Evolutionary conservation across 2,329 filamentous ascomycete genomes (phyloP).

Genomic region (Fusarium ramigenum): DNA sequence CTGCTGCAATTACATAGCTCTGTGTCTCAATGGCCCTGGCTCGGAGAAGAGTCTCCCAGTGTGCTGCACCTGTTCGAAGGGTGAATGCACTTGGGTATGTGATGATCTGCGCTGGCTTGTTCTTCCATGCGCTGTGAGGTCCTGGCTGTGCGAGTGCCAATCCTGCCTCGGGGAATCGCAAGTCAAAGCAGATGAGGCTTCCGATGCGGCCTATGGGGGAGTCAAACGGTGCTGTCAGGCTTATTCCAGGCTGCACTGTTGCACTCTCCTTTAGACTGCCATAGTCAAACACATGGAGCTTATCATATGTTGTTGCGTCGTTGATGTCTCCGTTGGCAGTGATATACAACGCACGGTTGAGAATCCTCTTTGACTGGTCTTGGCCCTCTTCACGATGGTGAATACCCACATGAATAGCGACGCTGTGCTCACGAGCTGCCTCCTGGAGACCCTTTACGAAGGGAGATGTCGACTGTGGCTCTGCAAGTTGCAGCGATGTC

Average conservation of each 20-base stretch:
- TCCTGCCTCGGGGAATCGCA: conserved; percentile 82
- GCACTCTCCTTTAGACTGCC: conserved; percentile 59
- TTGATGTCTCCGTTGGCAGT: conserved; percentile 54
- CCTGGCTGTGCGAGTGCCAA: conserved; percentile 67
- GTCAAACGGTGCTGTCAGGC: conserved; percentile 75
- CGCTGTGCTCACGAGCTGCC: conserved; percentile 68
- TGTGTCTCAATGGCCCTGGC: conserved; percentile 90
- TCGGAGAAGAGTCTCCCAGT: conserved; percentile 84
- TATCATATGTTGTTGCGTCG: conserved; percentile 72
- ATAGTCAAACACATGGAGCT: conserved; percentile 89
- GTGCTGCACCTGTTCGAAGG: conserved; percentile 81
- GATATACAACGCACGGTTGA: conserved; percentile 66
- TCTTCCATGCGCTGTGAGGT: conserved; percentile 43
- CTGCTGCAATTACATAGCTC: conserved; percentile 85
- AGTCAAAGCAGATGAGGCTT: conserved; percentile 87
- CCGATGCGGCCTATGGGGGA: conserved; percentile 80
- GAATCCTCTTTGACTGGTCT: conserved; percentile 47
- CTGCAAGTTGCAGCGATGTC: conserved; percentile 76
- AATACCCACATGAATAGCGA: conserved; percentile 87
- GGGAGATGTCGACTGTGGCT: conserved; percentile 69
- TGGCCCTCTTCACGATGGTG: conserved; percentile 68
- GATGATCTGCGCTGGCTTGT: conserved; percentile 72
- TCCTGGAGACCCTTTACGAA: conserved; percentile 81
- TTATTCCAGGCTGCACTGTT: conserved; percentile 73
- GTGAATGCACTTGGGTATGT: conserved; percentile 94